Base-by-base conservation (phyloP, 352 stramenopile genomes). In the Globisporangium perplexum region DNA sequence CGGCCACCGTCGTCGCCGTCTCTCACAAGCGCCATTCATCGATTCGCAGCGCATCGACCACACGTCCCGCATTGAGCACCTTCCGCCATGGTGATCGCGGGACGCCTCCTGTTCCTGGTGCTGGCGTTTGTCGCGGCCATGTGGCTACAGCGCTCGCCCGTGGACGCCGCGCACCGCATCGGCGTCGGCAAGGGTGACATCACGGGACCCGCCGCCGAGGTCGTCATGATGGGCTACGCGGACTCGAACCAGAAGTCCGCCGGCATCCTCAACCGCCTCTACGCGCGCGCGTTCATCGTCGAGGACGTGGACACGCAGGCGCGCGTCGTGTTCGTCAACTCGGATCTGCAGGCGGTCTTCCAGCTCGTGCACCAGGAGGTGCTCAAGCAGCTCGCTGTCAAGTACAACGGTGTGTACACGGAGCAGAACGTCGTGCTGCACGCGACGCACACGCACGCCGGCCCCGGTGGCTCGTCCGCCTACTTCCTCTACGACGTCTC, bases 401-500 rank as follows among this genome's bases (percentile, higher is more conserved):
- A 71, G 39, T 83, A 77, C 44, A 51, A 35, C 30, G 57, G 68
- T 10, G 10, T 77, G 17, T 83, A 83, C 72, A 66, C 66, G 1
- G 72, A 70, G 45, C 72, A 88, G 50, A 93, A 90, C 57, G 64
- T 91, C 14, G 62, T 76, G n/a, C 68, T 95, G 1, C 80, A 79
- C 53, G 84, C 80, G 24, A 93, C 80, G 4, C 86, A 96, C 65
- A 94, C 85, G n/a, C 86, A 96, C 58, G 81, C 75, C 20, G 78
- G 71, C 1, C 81, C 85, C 0, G 83, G 70, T 26, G 86, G 86
- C 3, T 86, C 84, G 28, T 59, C 86, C 0, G 78, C 84, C 39
- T 92, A 95, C 57, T 73, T 83, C 20, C 45, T 95, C 2, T 95
- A 89, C 65, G 65, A 77, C 50, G 55, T 78, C 20, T 74, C 70